A percentile compares a stretch with the other conserved stretches of the same genome.
These are phyloP conservation scores for Fusarium mexicanum DNA, from an alignment of 2,329 filamentous ascomycete species.

Conservation along the genomic window DNA sequence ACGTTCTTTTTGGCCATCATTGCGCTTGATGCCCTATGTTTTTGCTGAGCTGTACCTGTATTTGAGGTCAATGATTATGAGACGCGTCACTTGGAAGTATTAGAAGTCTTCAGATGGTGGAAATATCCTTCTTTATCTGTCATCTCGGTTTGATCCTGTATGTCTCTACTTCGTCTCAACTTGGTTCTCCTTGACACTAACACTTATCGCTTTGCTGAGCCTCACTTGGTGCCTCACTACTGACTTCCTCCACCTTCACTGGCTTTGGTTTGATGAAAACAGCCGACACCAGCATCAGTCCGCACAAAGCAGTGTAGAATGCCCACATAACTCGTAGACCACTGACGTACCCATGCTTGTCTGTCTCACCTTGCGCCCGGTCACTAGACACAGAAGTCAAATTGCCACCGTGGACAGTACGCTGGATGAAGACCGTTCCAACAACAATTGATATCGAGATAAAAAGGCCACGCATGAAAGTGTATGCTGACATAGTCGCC, in stretches of 20 bases:
- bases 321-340: slow-evolving; percentile 33
- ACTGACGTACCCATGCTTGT: slow-evolving; percentile 27
- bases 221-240: neutral
- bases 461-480: slow-evolving; percentile 73
- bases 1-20: neutral
- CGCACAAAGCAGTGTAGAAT: slow-evolving; percentile 31
- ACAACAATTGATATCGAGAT: slow-evolving; percentile 75
- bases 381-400: slow-evolving; percentile 22
- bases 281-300: slow-evolving; percentile 17
- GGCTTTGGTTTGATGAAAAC: slow-evolving; percentile 29
- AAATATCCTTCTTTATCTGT: neutral
- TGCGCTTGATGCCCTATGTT: neutral
- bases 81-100: neutral
- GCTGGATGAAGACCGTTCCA: slow-evolving; percentile 78
- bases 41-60: neutral
- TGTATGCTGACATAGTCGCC: slow-evolving; percentile 71
- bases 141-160: neutral
- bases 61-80: accelerated
- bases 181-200: neutral
- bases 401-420: slow-evolving; percentile 24
- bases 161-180: neutral
- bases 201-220: neutral
- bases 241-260: neutral
- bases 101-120: neutral
- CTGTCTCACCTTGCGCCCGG: neutral